Evolutionary conservation across 768 basidiomycete species (phyloP), one percentile per base, ranked within the genome.

Genomic region (Termitomyces sp.): DNA sequence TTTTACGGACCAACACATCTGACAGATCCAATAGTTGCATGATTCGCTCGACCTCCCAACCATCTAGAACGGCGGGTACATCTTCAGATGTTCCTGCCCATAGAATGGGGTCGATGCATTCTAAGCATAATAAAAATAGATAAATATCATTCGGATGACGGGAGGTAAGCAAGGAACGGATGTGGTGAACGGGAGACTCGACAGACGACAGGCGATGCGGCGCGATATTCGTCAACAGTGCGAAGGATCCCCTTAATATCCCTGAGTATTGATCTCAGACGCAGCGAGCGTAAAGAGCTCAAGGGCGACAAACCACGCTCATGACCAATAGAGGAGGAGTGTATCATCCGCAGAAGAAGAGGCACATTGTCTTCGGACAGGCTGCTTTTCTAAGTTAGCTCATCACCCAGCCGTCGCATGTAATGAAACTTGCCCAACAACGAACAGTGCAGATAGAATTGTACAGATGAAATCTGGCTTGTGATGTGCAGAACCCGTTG

Each of bases 31-130:
- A 70, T 15, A 87, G 68, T 56, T 76, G 78, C 82, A 93, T 87
- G 21, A 92, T 73, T 34, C 74, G 72, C 49, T 85, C 85, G 38
- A 93, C 89, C 51, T 92, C 90, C 77, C 79, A 80, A 52, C 74
- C 80, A n/a, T 88, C 84, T 45, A 92, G 67, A 9, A 82, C 69
- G 1, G 83, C 72, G 35, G 78, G 75, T 19, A 77, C 67, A 5
- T 77, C 74, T 3, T 75, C 66, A 7, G 66, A 70, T 9, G 78
- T 82, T 12, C 89, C 90, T 7, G 88, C 85, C 90, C 90, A 93
- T 21, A 82, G 59, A 19, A 65, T 66, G 6, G 82, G 77, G 59
- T 84, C 77, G 12, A 90, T 58, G 40, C 75, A 81, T 40, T 77
- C 72, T 47, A 93, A 65, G 58, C 88, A 90, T 1, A 76, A 71